phyloP scores from a whole-genome alignment of 306 rosid genomes.

The Erythrophleum fordii region DNA sequence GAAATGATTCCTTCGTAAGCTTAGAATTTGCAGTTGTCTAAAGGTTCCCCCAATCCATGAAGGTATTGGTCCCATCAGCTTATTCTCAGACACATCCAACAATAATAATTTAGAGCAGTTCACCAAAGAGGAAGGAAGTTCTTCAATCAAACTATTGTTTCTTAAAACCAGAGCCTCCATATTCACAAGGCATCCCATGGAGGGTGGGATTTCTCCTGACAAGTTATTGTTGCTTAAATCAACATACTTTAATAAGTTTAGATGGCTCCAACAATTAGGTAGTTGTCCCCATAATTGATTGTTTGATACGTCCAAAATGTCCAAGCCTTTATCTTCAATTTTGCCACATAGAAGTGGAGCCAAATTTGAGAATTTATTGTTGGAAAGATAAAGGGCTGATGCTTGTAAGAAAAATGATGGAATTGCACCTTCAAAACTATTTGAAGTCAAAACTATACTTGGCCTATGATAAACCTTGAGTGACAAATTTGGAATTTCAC shows the following conservation, averaged over 20 bases:
- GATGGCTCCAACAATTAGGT: constrained; percentile 4
- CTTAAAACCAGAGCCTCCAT: constrained; percentile 9
- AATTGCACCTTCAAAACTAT: constrained; percentile 26
- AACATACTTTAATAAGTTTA: neutral
- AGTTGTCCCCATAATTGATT: constrained; percentile 21
- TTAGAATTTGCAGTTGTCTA: neutral
- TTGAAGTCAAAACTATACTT: neutral
- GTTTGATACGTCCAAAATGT: neutral
- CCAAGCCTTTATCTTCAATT: neutral
- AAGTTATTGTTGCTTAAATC: constrained; percentile 34
- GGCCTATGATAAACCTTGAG: rapidly evolving
- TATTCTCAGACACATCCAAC: constrained; percentile 16
- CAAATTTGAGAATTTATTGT: constrained; percentile 7
- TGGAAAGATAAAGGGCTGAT: neutral
- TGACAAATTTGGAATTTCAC: constrained; percentile 28
- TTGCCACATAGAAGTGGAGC: neutral
- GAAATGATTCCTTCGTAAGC: neutral
- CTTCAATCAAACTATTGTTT: constrained; percentile 17
- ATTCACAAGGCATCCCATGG: neutral
- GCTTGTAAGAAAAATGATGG: neutral
- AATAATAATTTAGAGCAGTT: neutral
- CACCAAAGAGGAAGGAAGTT: neutral
- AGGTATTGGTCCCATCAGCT: neutral
- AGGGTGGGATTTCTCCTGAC: constrained; percentile 15
- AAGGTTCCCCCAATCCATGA: constrained; percentile 33